Base-by-base conservation (phyloP, 169 alveolate genomes). In the Babesia ovis region DNA sequence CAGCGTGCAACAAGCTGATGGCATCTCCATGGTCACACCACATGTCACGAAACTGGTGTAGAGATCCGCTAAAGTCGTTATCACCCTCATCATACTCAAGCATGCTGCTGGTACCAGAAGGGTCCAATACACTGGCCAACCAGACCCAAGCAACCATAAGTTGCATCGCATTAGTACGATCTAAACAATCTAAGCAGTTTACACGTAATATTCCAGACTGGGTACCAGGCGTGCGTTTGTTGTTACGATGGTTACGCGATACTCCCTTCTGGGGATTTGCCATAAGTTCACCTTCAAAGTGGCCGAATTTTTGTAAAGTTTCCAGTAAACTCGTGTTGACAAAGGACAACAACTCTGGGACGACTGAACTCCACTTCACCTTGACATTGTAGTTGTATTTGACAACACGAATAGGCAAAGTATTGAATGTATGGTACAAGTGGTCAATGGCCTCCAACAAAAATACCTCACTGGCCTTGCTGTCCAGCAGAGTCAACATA, bases 131-230 rank as follows among this genome's bases (percentile, higher is more conserved):
- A n/a, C 42, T 22, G 20, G 83, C 64, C 56, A 72, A 37, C 83
- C 83, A 72, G 41, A 77, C 77, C 94, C 96, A 85, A 0, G 95
- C 95, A 2, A 93, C 84, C 77, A 94, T 93, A 69, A 97, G 91
- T 83, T 96, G 97, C 29, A 96, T 81, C n/a, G 94, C 98, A 83
- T 98, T 97, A 11, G 99, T 97, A 68, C 99, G 89, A 83, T 98
- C 99, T 22, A 97, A 89, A 81, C 99, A 96, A 69, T 97, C 99
- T 56, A 98, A 82, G 80, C 99, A 98, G 84, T 98, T 96, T 20
- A 97, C 95, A 53, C 99, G 90, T 34, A 96, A 74, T 1, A 96
- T 92, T 39, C 99, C 99, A 53, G 90, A 90, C 91, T 98, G 97
- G 31, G 74, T 67, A 60, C 57, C 62, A 18, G 51, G 32, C 53